Percentiles rank a stretch among this genome's conserved stretches.
phyloP scores from a whole-genome alignment of 495 filamentous ascomycete species.

The Penicillium ucsense region DNA sequence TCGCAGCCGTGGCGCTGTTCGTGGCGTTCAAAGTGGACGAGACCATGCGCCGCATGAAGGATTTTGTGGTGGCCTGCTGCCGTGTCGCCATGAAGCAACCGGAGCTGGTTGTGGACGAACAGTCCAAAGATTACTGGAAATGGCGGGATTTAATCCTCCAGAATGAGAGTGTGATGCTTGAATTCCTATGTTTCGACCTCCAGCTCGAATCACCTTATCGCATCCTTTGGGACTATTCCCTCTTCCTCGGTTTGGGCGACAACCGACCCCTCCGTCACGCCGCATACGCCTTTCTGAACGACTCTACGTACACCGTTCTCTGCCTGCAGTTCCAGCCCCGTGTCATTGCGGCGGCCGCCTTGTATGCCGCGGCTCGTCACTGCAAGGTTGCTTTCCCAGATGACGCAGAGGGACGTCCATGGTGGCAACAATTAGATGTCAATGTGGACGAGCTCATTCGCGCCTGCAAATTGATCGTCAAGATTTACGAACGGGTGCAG shows the following conservation, averaged over 20 bases:
- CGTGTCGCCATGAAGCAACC: conserved; percentile 91
- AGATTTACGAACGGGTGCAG: conserved; percentile 61
- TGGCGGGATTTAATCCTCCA: conserved; percentile 90
- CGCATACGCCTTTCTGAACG: conserved; percentile 87
- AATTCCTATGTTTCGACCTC: conserved; percentile 89
- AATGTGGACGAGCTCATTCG: conserved; percentile 49
- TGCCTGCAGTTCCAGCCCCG: conserved; percentile 72
- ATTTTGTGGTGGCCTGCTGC: conserved; percentile 83
- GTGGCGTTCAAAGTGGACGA: conserved; percentile 96
- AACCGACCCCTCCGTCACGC: conserved; percentile 70
- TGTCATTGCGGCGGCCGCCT: conserved; percentile 72
- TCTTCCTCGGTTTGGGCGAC: conserved; percentile 56
- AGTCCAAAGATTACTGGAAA: conserved; percentile 92
- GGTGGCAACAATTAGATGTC: conserved; percentile 73
- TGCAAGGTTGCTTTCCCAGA: conserved; percentile 64
- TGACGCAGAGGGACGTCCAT: conserved; percentile 59
- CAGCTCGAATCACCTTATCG: conserved; percentile 77
- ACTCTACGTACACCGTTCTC: conserved; percentile 70
- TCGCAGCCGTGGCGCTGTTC: conserved; percentile 83
- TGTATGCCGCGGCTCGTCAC: conserved; percentile 74
- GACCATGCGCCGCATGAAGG: conserved; percentile 85
- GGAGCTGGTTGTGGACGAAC: conserved; percentile 79
- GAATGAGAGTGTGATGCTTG: conserved; percentile 84
- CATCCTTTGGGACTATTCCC: conserved; percentile 67
- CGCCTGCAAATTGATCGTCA: conserved; percentile 61